A percentile compares a stretch with the other conserved stretches of the same genome.
These are phyloP conservation scores for Penicillium malachiteum DNA, from an alignment of 495 filamentous ascomycete species.

Conservation along the genomic window DNA sequence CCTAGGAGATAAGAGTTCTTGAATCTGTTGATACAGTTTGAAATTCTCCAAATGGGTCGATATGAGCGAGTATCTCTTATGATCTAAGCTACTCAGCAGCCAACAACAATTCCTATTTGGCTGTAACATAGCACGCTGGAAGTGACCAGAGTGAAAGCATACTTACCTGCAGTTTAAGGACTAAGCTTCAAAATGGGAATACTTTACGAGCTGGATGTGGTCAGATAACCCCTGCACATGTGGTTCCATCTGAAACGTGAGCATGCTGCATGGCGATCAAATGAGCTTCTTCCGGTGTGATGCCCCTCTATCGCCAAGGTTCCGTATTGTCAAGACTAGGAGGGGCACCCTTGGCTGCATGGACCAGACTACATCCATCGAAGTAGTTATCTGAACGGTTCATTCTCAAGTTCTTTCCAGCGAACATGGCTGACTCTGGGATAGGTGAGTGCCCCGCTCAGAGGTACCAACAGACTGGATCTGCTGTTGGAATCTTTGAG, in stretches of 20 bases:
- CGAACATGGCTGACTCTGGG: not conserved
- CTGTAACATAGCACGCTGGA: constrained; percentile 23
- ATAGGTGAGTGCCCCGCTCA: constrained; percentile 25
- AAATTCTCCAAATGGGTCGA: too few relatives aligned
- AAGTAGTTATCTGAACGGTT: too few relatives aligned
- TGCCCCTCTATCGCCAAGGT: constrained; percentile 21
- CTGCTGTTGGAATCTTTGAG: constrained; percentile 20
- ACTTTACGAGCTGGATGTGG: constrained; percentile 18
- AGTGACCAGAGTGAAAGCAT: too few relatives aligned
- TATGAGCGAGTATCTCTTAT: constrained; percentile 29
- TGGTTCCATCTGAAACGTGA: constrained; percentile 13
- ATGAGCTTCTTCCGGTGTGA: constrained; percentile 20
- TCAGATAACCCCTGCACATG: constrained; percentile 15
- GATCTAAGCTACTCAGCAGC: constrained; percentile 24
- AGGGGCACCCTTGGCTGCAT: constrained; percentile 30
- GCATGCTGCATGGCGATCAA: constrained; percentile 25
- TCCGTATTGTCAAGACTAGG: constrained; percentile 28
- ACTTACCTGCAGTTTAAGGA: constrained; percentile 10
- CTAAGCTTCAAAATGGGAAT: too few relatives aligned
- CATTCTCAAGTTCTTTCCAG: too few relatives aligned
- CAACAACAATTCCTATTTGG: constrained; percentile 30
- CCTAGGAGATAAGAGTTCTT: constrained; percentile 28
- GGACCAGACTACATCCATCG: constrained; percentile 14
- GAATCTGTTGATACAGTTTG: constrained; percentile 1
- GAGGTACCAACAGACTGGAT: constrained; percentile 27